Evolutionary conservation across 2,329 filamentous ascomycete genomes (phyloP).

Genomic region (Cryphonectria carpinicola): DNA sequence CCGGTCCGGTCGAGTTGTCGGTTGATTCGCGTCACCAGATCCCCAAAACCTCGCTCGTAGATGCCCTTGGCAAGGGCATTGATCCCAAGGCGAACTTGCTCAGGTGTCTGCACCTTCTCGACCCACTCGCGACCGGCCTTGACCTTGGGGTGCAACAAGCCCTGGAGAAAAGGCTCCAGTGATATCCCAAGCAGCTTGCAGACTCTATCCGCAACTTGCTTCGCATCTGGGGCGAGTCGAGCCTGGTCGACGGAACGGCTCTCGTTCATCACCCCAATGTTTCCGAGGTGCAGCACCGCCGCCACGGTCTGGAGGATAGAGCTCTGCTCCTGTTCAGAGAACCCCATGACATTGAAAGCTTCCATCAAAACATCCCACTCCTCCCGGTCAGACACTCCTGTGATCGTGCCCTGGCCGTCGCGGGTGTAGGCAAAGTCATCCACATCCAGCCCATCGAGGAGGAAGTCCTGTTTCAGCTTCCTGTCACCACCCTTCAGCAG

Average conservation of each 20-base stretch:
- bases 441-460: constrained; percentile 74
- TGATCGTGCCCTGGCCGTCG: constrained; percentile 88
- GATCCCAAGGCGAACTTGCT: constrained; percentile 87
- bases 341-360: constrained; percentile 93
- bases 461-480: constrained; percentile 73
- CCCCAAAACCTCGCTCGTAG: constrained; percentile 93
- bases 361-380: constrained; percentile 92
- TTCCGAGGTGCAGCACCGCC: constrained; percentile 90
- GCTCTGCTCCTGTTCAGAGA: constrained; percentile 80
- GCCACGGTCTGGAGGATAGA: constrained; percentile 87
- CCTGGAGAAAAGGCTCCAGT: constrained; percentile 82
- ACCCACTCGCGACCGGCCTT: constrained; percentile 98
- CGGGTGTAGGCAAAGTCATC: constrained; percentile 91
- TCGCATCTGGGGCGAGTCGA: constrained; percentile 74
- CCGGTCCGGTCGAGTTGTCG: constrained; percentile 85
- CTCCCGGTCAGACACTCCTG: constrained; percentile 84
- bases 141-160: constrained; percentile 87
- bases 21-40: constrained; percentile 91
- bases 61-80: constrained; percentile 96
- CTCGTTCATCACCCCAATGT: constrained; percentile 87
- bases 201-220: constrained; percentile 75
- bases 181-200: constrained; percentile 85
- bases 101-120: constrained; percentile 95
- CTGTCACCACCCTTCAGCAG: constrained; percentile 81
- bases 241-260: constrained; percentile 91